These are phyloP conservation scores for Xylaria sp. DNA, from an alignment of 2,329 filamentous ascomycete species.

Conservation along the genomic window DNA sequence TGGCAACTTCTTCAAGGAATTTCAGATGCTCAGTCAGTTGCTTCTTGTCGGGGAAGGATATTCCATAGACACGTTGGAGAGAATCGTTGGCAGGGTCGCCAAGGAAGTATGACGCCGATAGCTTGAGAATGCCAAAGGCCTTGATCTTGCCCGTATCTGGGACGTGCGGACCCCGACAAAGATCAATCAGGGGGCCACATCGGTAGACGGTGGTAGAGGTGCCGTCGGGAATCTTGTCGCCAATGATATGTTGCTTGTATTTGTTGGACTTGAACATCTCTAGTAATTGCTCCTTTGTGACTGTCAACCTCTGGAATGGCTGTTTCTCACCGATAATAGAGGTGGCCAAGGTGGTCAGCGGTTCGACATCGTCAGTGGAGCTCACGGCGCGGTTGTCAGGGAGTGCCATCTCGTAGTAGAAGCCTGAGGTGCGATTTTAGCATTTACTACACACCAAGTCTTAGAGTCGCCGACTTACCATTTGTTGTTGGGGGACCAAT, in stretches of 20 bases:
- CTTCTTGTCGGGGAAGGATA: slow-evolving; percentile 96
- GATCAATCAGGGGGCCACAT: slow-evolving; percentile 90
- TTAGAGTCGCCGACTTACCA: slow-evolving; percentile 50
- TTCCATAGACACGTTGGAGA: slow-evolving; percentile 93
- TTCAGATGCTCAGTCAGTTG: slow-evolving; percentile 90
- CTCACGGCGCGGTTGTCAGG: slow-evolving; percentile 45
- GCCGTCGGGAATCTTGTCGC: slow-evolving; percentile 86
- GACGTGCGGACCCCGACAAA: slow-evolving; percentile 94
- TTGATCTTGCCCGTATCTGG: slow-evolving; percentile 93
- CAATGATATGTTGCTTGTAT: slow-evolving; percentile 98
- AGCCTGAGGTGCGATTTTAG: slow-evolving; percentile 45
- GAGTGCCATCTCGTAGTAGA: slow-evolving; percentile 97
- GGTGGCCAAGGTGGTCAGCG: slow-evolving; percentile 17
- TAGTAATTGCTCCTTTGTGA: slow-evolving; percentile 39
- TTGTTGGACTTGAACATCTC: slow-evolving; percentile 77
- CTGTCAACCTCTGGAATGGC: slow-evolving; percentile 26
- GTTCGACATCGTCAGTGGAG: slow-evolving; percentile 23
- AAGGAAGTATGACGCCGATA: slow-evolving; percentile 81
- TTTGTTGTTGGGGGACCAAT: slow-evolving; percentile 91
- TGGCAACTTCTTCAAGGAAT: slow-evolving; percentile 96
- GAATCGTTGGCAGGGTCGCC: slow-evolving; percentile 94
- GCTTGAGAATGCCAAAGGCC: slow-evolving; percentile 90
- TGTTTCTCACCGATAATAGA: slow-evolving; percentile 26
- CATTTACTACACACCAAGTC: background rate
- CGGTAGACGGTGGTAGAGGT: slow-evolving; percentile 93